These are phyloP conservation scores for Sphaerulina populicola DNA, from an alignment of 2,329 filamentous ascomycete genomes.

Conservation along the genomic window DNA sequence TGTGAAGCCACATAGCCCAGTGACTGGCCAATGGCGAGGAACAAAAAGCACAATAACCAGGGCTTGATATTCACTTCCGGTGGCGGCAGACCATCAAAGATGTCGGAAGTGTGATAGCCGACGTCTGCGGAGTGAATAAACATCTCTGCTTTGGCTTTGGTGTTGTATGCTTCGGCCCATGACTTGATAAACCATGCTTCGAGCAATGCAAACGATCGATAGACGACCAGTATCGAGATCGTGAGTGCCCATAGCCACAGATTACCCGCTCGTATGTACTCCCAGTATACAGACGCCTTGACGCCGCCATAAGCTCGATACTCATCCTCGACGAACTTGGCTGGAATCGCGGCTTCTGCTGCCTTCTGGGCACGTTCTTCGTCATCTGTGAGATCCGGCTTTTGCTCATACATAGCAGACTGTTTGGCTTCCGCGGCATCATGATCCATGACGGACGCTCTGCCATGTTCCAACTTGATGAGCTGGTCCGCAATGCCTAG, in stretches of 20 bases:
- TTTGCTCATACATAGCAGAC: not conserved
- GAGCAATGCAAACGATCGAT: conserved; percentile 55
- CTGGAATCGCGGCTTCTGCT: conserved; percentile 48
- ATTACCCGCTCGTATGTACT: conserved; percentile 73
- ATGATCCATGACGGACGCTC: conserved; percentile 34
- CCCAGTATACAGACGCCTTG: conserved; percentile 68
- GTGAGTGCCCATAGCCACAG: conserved; percentile 64
- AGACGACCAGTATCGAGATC: conserved; percentile 54
- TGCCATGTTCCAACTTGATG: conserved; percentile 58
- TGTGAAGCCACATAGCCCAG: conserved; percentile 54
- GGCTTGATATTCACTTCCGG: conserved; percentile 60
- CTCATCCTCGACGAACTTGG: conserved; percentile 75
- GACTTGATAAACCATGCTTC: conserved; percentile 76
- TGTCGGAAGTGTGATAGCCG: conserved; percentile 20
- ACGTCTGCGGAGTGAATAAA: conserved; percentile 14
- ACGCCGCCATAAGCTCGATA: conserved; percentile 66
- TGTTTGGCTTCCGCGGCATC: conserved; percentile 15
- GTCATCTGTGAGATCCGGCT: conserved; percentile 19
- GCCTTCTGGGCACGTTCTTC: conserved; percentile 34
- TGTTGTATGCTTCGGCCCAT: conserved; percentile 70
- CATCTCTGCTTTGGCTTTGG: conserved; percentile 14
- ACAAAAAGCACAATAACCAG: conserved; percentile 65
- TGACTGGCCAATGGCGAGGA: conserved; percentile 56
- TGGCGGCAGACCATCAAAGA: conserved; percentile 52
- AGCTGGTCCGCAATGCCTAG: conserved; percentile 64